Evolutionary conservation across 1,284 basidiomycete species (phyloP).

Genomic region (Leccinum brunneo-olivaceum): DNA sequence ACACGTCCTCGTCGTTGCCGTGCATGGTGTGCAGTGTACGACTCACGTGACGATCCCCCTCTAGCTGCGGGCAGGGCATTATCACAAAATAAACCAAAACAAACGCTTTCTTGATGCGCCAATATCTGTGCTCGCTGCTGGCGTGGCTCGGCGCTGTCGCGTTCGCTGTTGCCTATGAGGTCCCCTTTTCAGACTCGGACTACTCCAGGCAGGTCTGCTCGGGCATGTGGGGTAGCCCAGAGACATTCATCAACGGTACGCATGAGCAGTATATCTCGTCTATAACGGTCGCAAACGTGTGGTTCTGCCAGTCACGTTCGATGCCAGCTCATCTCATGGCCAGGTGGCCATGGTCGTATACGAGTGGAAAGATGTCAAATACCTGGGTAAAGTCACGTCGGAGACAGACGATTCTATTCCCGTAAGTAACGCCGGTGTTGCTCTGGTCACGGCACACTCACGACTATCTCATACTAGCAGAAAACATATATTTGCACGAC

Average conservation of each 20-base stretch:
- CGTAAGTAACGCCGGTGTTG: constrained; percentile 42
- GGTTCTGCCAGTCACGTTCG: constrained; percentile 68
- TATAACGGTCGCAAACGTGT: not conserved
- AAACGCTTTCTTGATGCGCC: constrained; percentile 25
- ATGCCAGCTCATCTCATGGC: constrained; percentile 66
- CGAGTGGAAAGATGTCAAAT: constrained; percentile 85
- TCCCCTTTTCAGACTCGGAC: constrained; percentile 66
- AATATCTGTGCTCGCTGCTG: constrained; percentile 24
- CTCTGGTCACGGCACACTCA: constrained; percentile 14
- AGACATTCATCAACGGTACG: constrained; percentile 83
- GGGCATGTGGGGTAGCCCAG: constrained; percentile 83
- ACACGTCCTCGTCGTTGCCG: constrained; percentile 78
- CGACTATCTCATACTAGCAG: constrained; percentile 40
- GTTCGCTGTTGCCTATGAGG: constrained; percentile 49
- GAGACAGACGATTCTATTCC: constrained; percentile 54
- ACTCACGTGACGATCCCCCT: constrained; percentile 22
- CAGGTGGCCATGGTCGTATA: constrained; percentile 92
- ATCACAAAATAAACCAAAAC: constrained; percentile 24
- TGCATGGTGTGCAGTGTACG: constrained; percentile 40
- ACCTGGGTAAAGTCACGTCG: constrained; percentile 72
- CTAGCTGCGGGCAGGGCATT: constrained; percentile 5
- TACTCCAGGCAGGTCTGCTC: constrained; percentile 86
- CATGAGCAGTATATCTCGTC: constrained; percentile 7
- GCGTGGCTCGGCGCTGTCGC: constrained; percentile 31
- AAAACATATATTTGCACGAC: constrained; percentile 90